Evolutionary conservation across 2,329 filamentous ascomycete genomes (phyloP), one percentile per base, ranked within the genome.

Genomic region (Aspergillus thermomutatus): DNA sequence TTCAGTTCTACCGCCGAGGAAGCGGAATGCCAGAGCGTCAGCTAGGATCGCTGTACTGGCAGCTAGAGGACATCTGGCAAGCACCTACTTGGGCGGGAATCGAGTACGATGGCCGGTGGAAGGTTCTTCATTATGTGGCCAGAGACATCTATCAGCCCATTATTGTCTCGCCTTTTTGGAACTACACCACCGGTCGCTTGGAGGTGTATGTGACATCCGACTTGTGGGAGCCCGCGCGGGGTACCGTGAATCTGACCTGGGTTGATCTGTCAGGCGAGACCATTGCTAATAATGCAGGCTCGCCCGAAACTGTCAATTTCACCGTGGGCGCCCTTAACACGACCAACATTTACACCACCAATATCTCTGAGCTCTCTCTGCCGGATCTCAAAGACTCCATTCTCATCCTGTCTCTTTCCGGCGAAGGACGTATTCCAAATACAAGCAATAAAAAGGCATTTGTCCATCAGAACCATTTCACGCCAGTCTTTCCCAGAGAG

Each of bases 61-160:
- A 87, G 64, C 74, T 88, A 1, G 83, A 87, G 61, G 85, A 87
- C 63, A 81, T 85, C 56, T 86, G 83, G 83, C 83, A 85, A 60
- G 84, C 83, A 1, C 84, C 85, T 0, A 85, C 83, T 0, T 87
- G 85, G 84, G 82, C 84, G 0, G 81, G 83, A 0, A 82, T 87
- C 34, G 85, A 87, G 66, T 86, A 86, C 58, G 81, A 82, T 50
- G 84, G 84, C 0, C 74, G 85, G 1, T 87, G 84, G 83, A 87
- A 87, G 66, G 77, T 85, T 0, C 69, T 87, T 19, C 84, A 87
- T 57, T 83, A 87, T 55, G 73, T 79, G 1, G 79, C 81, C 2
- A 82, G 80, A 56, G 82, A 87, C 55, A 79, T 83, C 25, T 87
- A 84, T 62, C 69, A 82, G 52, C 77, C 77, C 1, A 72, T 87